A percentile compares a stretch with the other conserved stretches of the same genome.
These are phyloP conservation scores for Aurinia saxatilis DNA, from an alignment of 345 rosid species.

Conservation along the genomic window DNA sequence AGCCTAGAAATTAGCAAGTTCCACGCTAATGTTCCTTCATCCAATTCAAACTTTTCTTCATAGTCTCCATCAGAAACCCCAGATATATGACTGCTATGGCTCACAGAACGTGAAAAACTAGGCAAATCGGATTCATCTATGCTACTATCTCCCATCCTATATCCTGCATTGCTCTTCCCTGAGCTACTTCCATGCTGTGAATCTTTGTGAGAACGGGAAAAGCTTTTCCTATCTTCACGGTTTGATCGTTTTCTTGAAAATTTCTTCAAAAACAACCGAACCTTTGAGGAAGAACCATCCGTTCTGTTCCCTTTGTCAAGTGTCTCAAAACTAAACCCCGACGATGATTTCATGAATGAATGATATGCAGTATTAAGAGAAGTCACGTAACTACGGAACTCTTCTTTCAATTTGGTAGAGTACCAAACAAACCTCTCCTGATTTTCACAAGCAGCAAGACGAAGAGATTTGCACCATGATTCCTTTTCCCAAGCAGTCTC, in stretches of 20 bases:
- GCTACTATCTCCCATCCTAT: conserved; percentile 23
- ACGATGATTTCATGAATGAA: conserved; percentile 61
- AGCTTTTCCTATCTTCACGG: conserved; percentile 49
- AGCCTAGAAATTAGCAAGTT: conserved; percentile 82
- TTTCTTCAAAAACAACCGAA: conserved; percentile 60
- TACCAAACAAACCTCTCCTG: conserved; percentile 50
- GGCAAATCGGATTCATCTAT: conserved; percentile 36
- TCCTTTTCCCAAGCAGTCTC: conserved; percentile 99
- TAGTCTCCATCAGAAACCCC: conserved; percentile 50
- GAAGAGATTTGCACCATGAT: conserved; percentile 94
- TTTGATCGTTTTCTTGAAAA: conserved; percentile 37
- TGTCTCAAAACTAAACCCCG: conserved; percentile 41
- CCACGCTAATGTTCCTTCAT: conserved; percentile 87
- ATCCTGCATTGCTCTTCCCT: conserved; percentile 26
- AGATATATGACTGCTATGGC: conserved; percentile 39
- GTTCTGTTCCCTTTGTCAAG: conserved; percentile 40
- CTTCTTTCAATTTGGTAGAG: conserved; percentile 47
- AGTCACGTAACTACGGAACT: conserved; percentile 51
- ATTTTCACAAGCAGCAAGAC: conserved; percentile 71
- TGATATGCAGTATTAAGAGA: conserved; percentile 60
- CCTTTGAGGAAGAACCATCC: conserved; percentile 70
- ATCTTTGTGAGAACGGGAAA: conserved; percentile 34
- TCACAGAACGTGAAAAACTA: conserved; percentile 36
- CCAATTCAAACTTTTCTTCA: conserved; percentile 56
- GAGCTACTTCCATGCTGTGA: conserved; percentile 30